A percentile compares a stretch with the other conserved stretches of the same genome.
phyloP scores from a whole-genome alignment of 2,329 filamentous ascomycete genomes.

The Hymenoscyphus fructigenus region DNA sequence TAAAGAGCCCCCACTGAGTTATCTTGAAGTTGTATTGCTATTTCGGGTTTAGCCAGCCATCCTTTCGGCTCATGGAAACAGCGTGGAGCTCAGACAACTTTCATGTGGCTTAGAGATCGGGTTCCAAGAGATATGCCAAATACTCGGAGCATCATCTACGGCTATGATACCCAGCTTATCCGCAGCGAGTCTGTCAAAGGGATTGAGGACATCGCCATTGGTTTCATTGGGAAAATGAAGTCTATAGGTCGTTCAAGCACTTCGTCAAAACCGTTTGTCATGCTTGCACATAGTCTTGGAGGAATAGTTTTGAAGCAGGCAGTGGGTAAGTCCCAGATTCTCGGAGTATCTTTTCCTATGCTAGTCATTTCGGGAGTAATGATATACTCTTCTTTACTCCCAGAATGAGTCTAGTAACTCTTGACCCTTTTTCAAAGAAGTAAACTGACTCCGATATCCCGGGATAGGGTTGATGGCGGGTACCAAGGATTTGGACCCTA shows the following conservation, averaged over 20 bases:
- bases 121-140: not conserved
- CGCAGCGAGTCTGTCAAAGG: conserved; percentile 1
- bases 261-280: not conserved
- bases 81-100: not conserved
- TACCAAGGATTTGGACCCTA: no score
- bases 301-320: not conserved
- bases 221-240: not conserved
- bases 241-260: not conserved
- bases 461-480: no score
- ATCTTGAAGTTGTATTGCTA: no score
- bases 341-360: not conserved
- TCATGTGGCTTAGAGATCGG: conserved; percentile 2
- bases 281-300: conserved; percentile 6
- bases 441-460: no score
- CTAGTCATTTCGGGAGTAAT: no score
- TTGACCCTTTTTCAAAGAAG: no score
- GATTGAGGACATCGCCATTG: conserved; percentile 2
- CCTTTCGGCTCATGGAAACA: conserved; percentile 6
- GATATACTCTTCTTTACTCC: no score
- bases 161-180: conserved; percentile 3
- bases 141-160: not conserved
- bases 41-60: not conserved
- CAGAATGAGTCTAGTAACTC: no score
- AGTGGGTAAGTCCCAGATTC: not conserved
- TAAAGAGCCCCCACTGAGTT: no score